Percentiles rank a stretch among this genome's conserved stretches.
Evolutionary conservation across 75 land plant genomes (phyloP).

Genomic region (Pinus taeda): DNA sequence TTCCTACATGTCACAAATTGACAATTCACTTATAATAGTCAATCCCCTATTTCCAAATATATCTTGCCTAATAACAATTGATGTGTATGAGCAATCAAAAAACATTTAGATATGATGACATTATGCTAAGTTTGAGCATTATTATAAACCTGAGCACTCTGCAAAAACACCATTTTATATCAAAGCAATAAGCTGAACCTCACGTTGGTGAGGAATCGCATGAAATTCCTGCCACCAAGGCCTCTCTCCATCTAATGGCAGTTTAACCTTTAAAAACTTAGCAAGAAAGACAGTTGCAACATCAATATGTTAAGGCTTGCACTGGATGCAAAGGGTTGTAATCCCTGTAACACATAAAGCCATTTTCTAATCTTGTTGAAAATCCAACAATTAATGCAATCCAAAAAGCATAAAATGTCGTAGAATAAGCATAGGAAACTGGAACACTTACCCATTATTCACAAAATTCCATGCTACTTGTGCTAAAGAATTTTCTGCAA

Average conservation of each 20-base stretch:
- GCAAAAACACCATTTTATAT: neutral
- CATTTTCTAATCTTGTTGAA: neutral
- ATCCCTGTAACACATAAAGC: constrained; percentile 29
- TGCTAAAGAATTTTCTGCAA: constrained; percentile 29
- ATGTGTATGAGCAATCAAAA: neutral
- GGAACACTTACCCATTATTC: constrained; percentile 37
- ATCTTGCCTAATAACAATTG: neutral
- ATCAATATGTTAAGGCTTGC: constrained; percentile 22
- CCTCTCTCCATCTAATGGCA: constrained; percentile 40
- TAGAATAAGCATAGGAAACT: neutral
- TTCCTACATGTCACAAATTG: neutral
- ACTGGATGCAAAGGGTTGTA: constrained; percentile 6
- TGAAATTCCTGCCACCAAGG: constrained; percentile 45
- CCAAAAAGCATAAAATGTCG: neutral
- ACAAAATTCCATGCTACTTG: constrained; percentile 50
- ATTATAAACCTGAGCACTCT: neutral
- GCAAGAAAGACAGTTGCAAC: constrained; percentile 40
- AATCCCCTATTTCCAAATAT: neutral
- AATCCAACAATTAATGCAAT: neutral
- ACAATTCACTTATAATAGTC: neutral
- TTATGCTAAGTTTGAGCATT: neutral
- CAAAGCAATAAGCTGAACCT: constrained; percentile 18
- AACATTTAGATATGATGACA: neutral
- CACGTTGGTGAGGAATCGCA: constrained; percentile 38
- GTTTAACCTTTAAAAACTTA: constrained; percentile 36